Conservation (phyloP, 163 green algal genomes). For the Chlorella variabilis region DNA sequence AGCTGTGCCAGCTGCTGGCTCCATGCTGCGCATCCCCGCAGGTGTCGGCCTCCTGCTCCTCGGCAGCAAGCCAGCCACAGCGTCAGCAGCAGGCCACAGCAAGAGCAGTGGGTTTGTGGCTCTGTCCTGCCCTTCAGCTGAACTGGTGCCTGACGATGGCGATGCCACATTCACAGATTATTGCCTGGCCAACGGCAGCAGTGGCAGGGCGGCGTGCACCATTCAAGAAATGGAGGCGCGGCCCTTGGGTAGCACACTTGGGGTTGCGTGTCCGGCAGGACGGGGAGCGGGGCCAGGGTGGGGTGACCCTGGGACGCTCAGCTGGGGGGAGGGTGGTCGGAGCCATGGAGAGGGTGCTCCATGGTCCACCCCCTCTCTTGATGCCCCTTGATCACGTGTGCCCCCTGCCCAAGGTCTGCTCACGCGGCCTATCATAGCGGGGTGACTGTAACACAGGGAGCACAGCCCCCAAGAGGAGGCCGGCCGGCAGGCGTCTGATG, state of each 20-base stretch:
- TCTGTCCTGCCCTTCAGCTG: background rate
- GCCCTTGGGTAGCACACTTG: slow-evolving; percentile 24
- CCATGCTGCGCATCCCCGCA: slow-evolving; percentile 38
- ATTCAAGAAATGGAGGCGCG: slow-evolving; percentile 16
- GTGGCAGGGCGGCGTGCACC: background rate
- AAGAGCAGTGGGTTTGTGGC: slow-evolving; percentile 16
- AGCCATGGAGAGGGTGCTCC: too few relatives aligned
- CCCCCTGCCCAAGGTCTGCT: too few relatives aligned
- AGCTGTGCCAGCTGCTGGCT: slow-evolving; percentile 14
- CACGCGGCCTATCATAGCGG: too few relatives aligned
- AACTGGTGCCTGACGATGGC: background rate
- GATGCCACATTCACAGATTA: slow-evolving; percentile 37
- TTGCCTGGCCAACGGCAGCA: background rate
- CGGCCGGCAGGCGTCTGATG: background rate
- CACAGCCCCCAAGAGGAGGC: background rate
- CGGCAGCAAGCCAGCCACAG: background rate
- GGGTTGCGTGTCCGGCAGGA: too few relatives aligned
- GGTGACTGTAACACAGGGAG: too few relatives aligned
- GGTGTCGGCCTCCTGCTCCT: slow-evolving; percentile 31
- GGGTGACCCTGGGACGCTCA: too few relatives aligned
- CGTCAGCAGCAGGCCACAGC: background rate
- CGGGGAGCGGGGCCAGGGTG: too few relatives aligned
- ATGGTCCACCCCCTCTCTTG: too few relatives aligned
- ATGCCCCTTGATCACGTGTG: too few relatives aligned
- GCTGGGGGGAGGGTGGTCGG: too few relatives aligned